Conservation (phyloP, 2,329 filamentous ascomycete genomes). For the Microdochium trichocladiopsis region DNA sequence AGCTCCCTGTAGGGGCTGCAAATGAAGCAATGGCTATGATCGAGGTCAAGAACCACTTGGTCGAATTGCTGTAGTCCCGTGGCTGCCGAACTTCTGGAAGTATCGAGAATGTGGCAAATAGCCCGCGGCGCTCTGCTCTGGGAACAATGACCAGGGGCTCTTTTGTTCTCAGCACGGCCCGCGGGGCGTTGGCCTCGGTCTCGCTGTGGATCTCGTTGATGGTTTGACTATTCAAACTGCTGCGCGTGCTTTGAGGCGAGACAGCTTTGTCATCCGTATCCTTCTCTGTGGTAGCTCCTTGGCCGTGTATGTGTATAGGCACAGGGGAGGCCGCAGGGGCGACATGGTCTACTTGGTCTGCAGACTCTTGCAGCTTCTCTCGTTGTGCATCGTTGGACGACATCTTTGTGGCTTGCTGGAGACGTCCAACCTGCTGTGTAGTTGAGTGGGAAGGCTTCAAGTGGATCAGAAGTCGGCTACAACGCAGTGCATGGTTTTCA, state of each 20-base stretch:
- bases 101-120: background rate
- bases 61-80: background rate
- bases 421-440: background rate
- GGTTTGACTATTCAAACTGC: background rate
- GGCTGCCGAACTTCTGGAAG: background rate
- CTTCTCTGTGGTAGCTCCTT: background rate
- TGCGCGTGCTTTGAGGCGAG: background rate
- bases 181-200: background rate
- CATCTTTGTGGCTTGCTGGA: background rate
- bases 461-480: too few relatives aligned
- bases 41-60: background rate
- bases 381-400: background rate
- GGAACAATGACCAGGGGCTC: background rate
- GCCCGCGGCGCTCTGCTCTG: background rate
- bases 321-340: too few relatives aligned
- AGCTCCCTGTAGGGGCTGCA: background rate
- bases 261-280: background rate
- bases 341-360: background rate
- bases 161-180: background rate
- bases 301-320: background rate
- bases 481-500: too few relatives aligned
- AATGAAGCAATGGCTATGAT: background rate
- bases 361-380: background rate
- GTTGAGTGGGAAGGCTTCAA: too few relatives aligned
- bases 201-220: background rate